Base-by-base conservation (phyloP, 225 moss, liverwort and hornwort species). In the Sphagnum tenellum region DNA sequence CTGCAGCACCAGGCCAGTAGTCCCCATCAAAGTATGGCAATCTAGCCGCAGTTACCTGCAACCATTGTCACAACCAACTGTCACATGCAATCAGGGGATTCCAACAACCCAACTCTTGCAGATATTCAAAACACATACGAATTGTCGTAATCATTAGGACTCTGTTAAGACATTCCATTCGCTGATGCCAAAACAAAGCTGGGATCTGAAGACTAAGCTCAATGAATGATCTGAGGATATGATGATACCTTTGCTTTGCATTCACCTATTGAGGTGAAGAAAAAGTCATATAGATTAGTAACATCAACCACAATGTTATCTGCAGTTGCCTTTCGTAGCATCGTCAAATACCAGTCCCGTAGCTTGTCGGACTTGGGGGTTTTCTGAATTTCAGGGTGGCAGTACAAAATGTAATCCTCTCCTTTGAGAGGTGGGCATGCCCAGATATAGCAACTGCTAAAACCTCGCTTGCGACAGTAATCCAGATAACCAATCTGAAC, bases 1-100 rank as follows among this genome's bases (percentile, higher is more conserved):
- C 96, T 48, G 96, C 96, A 73, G 96, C 96, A 64, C 96, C 96
- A 65, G 96, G 96, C 96, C 96, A 96, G 71, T 96, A 96, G 76
- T 96, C 96, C 66, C 96, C 92, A 76, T 96, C 96, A 66, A 96
- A 96, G 66, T 96, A 96, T 4, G 96, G 96, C 66, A 96, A 72
- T 13, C 92, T 86, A 55, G 96, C 92, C 67, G 96, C 96, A 61
- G 92, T 96, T 49, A 84, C 84, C 84, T 84, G 84, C 12, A 74
- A 52, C 69, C 67, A 70, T 48, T 50, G 72, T n/a, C 8, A 66
- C 29, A 29, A 29, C 29, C 29, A 29, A 29, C 29, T 29, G 29
- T 29, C 29, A 29, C 29, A 29, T 29, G 29, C 29, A 29, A 29
- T 29, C 29, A 29, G 29, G 29, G 29, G 29, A 29, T 29, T 29